phyloP scores from a whole-genome alignment of 1,284 basidiomycete species.

The Cryptococcus depauperatus region DNA sequence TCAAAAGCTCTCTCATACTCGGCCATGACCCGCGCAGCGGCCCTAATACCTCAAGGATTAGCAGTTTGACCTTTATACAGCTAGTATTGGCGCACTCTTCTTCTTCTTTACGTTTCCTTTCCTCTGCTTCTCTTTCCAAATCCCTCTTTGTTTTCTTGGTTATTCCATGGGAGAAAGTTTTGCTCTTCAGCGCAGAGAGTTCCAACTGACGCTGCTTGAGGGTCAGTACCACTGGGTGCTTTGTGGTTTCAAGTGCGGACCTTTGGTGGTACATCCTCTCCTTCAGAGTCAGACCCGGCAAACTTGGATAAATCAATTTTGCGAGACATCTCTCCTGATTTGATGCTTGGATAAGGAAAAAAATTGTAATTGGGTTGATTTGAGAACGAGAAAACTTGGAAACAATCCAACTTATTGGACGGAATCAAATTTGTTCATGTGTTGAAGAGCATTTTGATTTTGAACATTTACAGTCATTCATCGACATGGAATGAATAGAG shows the following conservation, averaged over 20 bases:
- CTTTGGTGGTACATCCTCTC: constrained; percentile 30
- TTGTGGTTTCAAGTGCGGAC: background rate
- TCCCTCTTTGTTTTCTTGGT: constrained; percentile 61
- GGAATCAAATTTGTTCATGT: too few relatives aligned
- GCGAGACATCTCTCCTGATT: too few relatives aligned
- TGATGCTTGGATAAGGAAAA: too few relatives aligned
- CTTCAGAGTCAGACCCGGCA: constrained; percentile 40
- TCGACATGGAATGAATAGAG: background rate
- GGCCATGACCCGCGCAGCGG: constrained; percentile 53
- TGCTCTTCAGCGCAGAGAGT: constrained; percentile 40
- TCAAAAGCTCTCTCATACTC: constrained; percentile 84
- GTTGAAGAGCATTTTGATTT: too few relatives aligned
- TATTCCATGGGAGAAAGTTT: constrained; percentile 44
- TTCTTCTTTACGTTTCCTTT: constrained; percentile 72
- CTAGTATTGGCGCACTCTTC: constrained; percentile 42
- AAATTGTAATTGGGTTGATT: too few relatives aligned
- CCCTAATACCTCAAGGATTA: too few relatives aligned
- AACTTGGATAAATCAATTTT: constrained; percentile 42
- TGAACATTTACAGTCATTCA: background rate
- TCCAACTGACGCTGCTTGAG: constrained; percentile 25
- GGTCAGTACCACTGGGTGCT: background rate
- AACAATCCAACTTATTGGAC: too few relatives aligned
- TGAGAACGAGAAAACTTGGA: too few relatives aligned
- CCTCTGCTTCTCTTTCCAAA: constrained; percentile 77
- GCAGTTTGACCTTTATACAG: too few relatives aligned